Evolutionary conservation across 768 basidiomycete species (phyloP), one percentile per base, ranked within the genome.

Genomic region (Galerina marginata): DNA sequence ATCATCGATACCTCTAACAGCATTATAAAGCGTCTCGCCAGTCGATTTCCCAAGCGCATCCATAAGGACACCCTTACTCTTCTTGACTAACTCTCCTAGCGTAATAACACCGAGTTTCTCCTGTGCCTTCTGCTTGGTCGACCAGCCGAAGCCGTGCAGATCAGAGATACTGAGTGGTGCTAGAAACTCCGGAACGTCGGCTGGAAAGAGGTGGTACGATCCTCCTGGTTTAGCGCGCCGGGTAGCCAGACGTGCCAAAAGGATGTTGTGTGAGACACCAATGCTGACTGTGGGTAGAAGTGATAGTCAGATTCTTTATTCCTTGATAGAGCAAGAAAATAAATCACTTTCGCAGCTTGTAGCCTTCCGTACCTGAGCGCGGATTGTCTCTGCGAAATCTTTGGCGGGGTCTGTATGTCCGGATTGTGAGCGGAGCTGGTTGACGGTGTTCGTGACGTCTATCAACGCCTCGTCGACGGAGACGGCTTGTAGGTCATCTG

Each of bases 391-490:
- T 1, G 95, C 96, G 14, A 94, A 83, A 47, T 87, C 87, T 63
- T 87, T 88, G 0, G 93, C 91, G 5, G 84, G 82, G 65, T 95
- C 91, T 15, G 72, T 69, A 33, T 72, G 60, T 1, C 69, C 64
- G 12, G 63, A 67, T 61, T 72, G 71, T 20, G 60, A 64, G 49
- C 70, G 73, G 40, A 75, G 71, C 60, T 77, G 81, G 11, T 76
- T 79, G 42, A 92, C 82, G 0, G 81, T 78, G 4, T 76, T 81
- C 0, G 92, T 89, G 14, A 96, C 93, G 58, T 98, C 96, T 60
- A 99, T 87, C 23, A 98, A 82, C 0, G 95, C 96, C 71, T 99
- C 97, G 61, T 99, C 97, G 5, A 99, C 92, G 2, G 95, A 96
- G 14, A 98, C 96, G 2, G 96, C 95, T 75, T 98, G 90, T 2